Conservation (phyloP, 768 basidiomycete genomes). For the Auriscalpium vulgare region DNA sequence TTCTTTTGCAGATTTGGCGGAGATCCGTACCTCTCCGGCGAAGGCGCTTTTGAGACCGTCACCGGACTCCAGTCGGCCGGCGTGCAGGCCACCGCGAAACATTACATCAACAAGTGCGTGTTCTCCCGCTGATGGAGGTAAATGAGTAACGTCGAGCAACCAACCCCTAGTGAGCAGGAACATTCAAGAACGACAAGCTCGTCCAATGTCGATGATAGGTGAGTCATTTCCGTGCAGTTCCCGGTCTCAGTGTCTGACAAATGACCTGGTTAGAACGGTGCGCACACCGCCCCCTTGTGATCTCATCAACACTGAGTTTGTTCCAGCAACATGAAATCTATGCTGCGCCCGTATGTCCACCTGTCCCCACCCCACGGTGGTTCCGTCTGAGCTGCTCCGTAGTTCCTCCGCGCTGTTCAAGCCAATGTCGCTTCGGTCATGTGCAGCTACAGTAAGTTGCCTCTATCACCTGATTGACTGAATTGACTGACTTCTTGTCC, state of each 20-base stretch:
- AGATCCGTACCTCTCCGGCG: slow-evolving; percentile 26
- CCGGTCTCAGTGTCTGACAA: background rate
- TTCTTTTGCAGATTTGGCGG: slow-evolving; percentile 13
- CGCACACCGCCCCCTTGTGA: too few relatives aligned
- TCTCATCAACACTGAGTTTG: too few relatives aligned
- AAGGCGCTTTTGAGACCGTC: slow-evolving; percentile 25
- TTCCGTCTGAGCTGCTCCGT: background rate
- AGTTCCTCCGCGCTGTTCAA: slow-evolving; percentile 19
- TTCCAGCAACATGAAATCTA: slow-evolving; percentile 18
- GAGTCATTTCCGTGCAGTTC: background rate
- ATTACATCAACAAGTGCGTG: slow-evolving; percentile 13
- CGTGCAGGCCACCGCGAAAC: slow-evolving; percentile 21
- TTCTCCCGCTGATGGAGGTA: background rate
- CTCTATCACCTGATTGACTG: background rate
- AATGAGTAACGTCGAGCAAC: background rate
- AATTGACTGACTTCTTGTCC: too few relatives aligned
- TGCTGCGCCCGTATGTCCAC: slow-evolving; percentile 11
- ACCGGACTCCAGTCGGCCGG: slow-evolving; percentile 23
- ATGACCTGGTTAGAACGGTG: slow-evolving; percentile 6
- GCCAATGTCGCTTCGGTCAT: slow-evolving; percentile 19
- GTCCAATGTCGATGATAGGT: slow-evolving; percentile 19
- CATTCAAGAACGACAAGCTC: slow-evolving; percentile 14
- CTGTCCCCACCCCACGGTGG: background rate
- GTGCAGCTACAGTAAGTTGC: slow-evolving; percentile 19
- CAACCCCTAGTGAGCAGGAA: slow-evolving; percentile 15